Evolutionary conservation across 2,329 filamentous ascomycete species (phyloP), one percentile per base, ranked within the genome.

Genomic region (Leptoxyphium fumago): DNA sequence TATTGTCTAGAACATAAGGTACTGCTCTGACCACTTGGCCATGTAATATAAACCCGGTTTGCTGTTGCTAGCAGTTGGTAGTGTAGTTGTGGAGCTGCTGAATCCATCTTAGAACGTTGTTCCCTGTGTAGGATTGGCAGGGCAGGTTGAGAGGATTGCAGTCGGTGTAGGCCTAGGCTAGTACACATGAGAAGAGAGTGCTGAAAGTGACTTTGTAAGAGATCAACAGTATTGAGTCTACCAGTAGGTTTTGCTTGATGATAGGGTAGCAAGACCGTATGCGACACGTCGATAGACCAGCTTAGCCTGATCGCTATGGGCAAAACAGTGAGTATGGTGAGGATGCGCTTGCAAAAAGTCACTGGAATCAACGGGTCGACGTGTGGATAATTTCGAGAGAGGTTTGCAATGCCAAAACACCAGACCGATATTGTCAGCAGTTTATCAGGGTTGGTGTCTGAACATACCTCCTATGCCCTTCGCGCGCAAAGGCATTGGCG

Each of bases 71-170:
- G 83, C 83, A 88, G 49, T 75, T 67, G 38, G 77, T 71, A 18
- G 81, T 84, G 66, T 84, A 86, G 49, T 73, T 82, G 70, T 84
- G 78, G 55, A 50, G 38, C 71, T 77, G 61, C 83, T 85, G 68
- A 84, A 84, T 57, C 71, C 61, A 64, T 78, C 83, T 41, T 66
- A 68, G 62, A 79, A 71, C 15, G 71, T 65, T 5, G 66, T 70
- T 45, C 81, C 80, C 18, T 94, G 71, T 4, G 84, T 87, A 1
- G 78, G 71, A 61, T 91, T 74, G 41, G 77, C 61, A 1, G 82
- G 77, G 60, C 87, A 94, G 29, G 53, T 87, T 74, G 58, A 82
- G 70, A 5, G 88, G 88, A 57, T 94, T 80, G 68, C 88, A 96
- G 32, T 70, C 61, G 5, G 84, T 86, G 44, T 64, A 77, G 21